These are phyloP conservation scores for Zygoascus hellenicus DNA, from an alignment of 1,139 yeast species.

Conservation along the genomic window DNA sequence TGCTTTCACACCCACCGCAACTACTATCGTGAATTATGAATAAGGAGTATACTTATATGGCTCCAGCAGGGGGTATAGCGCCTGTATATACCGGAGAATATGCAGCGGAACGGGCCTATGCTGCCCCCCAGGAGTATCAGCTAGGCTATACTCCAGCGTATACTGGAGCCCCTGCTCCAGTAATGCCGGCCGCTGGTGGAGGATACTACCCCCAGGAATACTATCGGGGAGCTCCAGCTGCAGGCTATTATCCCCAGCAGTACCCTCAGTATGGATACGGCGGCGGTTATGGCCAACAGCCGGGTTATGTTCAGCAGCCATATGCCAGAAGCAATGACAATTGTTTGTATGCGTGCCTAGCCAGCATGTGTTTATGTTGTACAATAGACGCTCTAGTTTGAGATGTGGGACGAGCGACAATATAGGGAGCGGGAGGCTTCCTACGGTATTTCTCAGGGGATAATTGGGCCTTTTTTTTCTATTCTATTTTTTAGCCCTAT, in stretches of 20 bases:
- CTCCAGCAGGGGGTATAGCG: too few species aligned
- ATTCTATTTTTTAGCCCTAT: too few species aligned
- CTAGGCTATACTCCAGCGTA: constrained; percentile 24
- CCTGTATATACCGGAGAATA: too few species aligned
- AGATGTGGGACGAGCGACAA: background rate
- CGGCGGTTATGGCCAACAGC: constrained; percentile 36
- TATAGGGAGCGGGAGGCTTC: background rate
- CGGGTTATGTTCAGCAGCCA: constrained; percentile 38
- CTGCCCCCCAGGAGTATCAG: constrained; percentile 14
- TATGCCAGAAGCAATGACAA: constrained; percentile 26
- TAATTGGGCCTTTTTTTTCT: too few species aligned
- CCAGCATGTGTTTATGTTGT: constrained; percentile 39
- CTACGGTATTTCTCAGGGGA: too few species aligned
- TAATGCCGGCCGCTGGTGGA: constrained; percentile 18
- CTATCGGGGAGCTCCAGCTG: constrained; percentile 10
- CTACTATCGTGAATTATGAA: too few species aligned
- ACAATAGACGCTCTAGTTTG: constrained; percentile 23
- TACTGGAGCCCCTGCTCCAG: constrained; percentile 14
- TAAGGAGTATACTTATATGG: too few species aligned
- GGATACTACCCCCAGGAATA: constrained; percentile 28
- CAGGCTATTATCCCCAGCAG: constrained; percentile 26
- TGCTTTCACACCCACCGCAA: too few species aligned
- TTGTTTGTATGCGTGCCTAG: constrained; percentile 38
- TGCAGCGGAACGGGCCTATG: too few species aligned
- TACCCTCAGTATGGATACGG: constrained; percentile 24